Base-by-base conservation (phyloP, 2,329 filamentous ascomycete genomes). In the Microsporum audouinii region DNA sequence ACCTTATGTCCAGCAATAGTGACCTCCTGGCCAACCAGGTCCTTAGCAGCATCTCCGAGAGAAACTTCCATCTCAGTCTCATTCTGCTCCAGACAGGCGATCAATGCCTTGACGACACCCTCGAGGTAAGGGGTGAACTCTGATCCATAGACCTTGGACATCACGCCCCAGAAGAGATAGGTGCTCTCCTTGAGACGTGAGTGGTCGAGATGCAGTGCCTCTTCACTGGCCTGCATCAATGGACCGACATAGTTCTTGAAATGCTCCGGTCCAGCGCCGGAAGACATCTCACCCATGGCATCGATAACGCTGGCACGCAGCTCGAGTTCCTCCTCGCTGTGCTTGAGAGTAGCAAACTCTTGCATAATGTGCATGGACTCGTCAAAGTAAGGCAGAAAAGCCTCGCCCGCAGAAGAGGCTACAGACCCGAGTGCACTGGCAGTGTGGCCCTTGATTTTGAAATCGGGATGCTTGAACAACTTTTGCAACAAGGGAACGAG, bases 141-240 rank as follows among this genome's bases (percentile, higher is more conserved):
- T 70, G 89, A 88, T 69, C 88, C 86, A 75, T 97, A 97, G 7
- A 97, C 90, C 78, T 95, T 95, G 64, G 92, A 88, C 71, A 99
- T 85, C 45, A 89, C 90, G 66, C 89, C 91, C 92, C 94, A 99
- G 60, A 99, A 82, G 64, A 97, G 95, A 77, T 96, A 99, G 72
- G 90, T 96, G 64, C 91, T 96, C 79, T 99, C 94, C 75, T 91
- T 89, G 58, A 97, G 84, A 61, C 91, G 84, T 47, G 91, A 88
- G 77, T 96, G 91, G 68, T 90, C 91, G 2, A 99, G 85, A 68
- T 88, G 81, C 1, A 97, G 82, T 60, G 88, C 91, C 75, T 96
- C 91, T 76, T 96, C 91, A 66, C 89, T 96, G 12, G 92, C 88
- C 69, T 87, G 82, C 88, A 99, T 96, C 62, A 97, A 81, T 47